phyloP scores from a whole-genome alignment of 208 protist species.

The Leishmania turanica region DNA sequence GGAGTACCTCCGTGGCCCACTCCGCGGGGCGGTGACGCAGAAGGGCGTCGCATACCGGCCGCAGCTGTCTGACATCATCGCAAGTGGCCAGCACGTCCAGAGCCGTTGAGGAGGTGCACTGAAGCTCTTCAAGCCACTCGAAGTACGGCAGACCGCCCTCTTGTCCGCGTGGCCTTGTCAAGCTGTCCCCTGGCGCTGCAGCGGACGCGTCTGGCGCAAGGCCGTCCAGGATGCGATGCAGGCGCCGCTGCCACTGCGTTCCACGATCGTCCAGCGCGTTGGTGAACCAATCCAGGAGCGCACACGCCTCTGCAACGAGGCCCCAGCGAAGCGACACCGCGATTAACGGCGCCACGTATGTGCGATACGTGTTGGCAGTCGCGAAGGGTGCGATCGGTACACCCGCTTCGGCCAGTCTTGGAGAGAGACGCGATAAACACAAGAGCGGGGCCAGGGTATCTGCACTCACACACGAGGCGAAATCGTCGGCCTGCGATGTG shows the following conservation, averaged over 20 bases:
- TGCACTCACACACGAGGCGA: not conserved
- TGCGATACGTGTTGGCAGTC: conserved; percentile 1
- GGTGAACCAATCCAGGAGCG: conserved; percentile 30
- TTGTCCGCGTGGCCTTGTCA: not conserved
- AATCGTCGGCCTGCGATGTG: not conserved
- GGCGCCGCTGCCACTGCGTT: conserved; percentile 20
- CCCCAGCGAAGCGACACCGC: conserved; percentile 26
- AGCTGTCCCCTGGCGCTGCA: not conserved
- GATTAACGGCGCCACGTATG: conserved; percentile 18
- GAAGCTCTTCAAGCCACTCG: conserved; percentile 10
- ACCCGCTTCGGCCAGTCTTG: not conserved
- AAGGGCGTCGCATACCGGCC: conserved; percentile 37
- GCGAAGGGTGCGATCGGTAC: not conserved
- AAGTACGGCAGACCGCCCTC: conserved; percentile 6
- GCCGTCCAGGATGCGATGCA: conserved; percentile 2
- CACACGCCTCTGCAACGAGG: conserved; percentile 11
- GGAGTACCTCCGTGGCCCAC: conserved; percentile 35
- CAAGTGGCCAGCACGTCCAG: conserved; percentile 31
- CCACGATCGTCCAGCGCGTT: conserved; percentile 16
- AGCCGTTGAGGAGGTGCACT: conserved; percentile 13
- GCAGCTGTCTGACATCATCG: conserved; percentile 22
- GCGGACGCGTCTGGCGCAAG: not conserved
- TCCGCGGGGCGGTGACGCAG: conserved; percentile 30
- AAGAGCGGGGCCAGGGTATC: not conserved
- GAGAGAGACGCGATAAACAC: conserved; percentile 7